Evolutionary conservation across 352 stramenopile genomes (phyloP).

Genomic region (Phytophthora litchii): DNA sequence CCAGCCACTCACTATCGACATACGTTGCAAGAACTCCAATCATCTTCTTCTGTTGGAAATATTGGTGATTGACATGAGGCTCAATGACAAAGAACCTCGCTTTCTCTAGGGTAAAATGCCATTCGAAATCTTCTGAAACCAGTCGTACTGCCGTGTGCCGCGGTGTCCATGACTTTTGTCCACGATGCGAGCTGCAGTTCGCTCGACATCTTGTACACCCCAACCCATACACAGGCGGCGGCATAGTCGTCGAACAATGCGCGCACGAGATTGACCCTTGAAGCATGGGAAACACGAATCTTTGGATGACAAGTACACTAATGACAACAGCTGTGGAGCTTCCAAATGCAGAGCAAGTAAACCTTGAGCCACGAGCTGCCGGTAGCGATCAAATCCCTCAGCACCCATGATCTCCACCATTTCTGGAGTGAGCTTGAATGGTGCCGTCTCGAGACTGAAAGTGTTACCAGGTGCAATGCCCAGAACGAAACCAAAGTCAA

Average conservation of each 20-base stretch:
- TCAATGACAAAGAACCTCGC: not conserved
- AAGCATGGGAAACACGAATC: conserved; percentile 96
- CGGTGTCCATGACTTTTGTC: conserved; percentile 78
- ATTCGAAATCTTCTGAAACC: conserved; percentile 88
- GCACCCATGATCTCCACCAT: conserved; percentile 95
- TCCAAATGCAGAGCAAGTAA: conserved; percentile 95
- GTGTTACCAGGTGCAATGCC: conserved; percentile 96
- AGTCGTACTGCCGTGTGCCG: conserved; percentile 87
- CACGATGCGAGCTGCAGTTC: conserved; percentile 62
- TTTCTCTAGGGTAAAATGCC: conserved; percentile 61
- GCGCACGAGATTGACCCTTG: conserved; percentile 38
- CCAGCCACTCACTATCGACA: too few relatives aligned
- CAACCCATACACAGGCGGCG: conserved; percentile 67
- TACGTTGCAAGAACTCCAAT: not conserved
- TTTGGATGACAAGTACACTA: conserved; percentile 90
- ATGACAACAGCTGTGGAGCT: conserved; percentile 91
- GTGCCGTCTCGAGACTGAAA: conserved; percentile 96
- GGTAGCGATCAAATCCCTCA: conserved; percentile 90
- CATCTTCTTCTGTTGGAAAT: conserved; percentile 1
- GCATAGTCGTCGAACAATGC: conserved; percentile 54
- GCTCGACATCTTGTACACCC: conserved; percentile 56
- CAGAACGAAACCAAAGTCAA: conserved; percentile 99
- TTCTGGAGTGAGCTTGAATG: conserved; percentile 98
- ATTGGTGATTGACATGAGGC: not conserved
- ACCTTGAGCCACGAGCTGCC: conserved; percentile 91